Evolutionary conservation across 2,329 filamentous ascomycete genomes (phyloP).

Genomic region (Aschersonia sp.): DNA sequence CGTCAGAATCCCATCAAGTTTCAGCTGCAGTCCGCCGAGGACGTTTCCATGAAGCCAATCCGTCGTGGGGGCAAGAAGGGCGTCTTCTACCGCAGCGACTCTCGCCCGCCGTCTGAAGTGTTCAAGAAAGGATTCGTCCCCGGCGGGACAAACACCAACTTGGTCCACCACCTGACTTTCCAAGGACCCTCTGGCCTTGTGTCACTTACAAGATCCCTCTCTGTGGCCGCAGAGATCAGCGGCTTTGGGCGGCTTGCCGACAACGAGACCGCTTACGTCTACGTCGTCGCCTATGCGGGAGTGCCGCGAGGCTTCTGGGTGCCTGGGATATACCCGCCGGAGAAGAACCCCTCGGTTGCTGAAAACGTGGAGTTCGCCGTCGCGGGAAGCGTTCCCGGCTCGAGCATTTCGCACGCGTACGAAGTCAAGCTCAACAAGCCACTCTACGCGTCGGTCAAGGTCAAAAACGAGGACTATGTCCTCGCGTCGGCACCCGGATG

Average conservation of each 20-base stretch:
- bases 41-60: not conserved
- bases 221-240: not conserved
- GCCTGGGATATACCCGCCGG: constrained; percentile 1
- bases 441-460: not conserved
- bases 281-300: constrained; percentile 1
- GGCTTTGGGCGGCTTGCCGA: constrained; percentile 1
- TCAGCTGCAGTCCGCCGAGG: not conserved
- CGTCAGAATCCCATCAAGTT: not conserved
- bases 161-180: constrained; percentile 3
- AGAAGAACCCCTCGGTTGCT: not conserved
- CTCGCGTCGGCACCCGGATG: not conserved
- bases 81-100: constrained; percentile 5
- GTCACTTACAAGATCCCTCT: constrained; percentile 1
- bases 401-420: not conserved
- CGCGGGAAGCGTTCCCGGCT: not conserved
- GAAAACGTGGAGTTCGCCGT: not conserved
- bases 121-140: constrained; percentile 3
- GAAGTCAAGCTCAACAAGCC: not conserved
- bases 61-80: constrained; percentile 1
- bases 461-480: not conserved
- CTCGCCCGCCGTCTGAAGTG: constrained; percentile 1
- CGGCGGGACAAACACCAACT: constrained; percentile 1
- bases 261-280: constrained; percentile 1
- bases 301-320: constrained; percentile 5
- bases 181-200: constrained; percentile 2